phyloP scores from a whole-genome alignment of 352 stramenopile species.

The Phytophthora macrochlamydospora region DNA sequence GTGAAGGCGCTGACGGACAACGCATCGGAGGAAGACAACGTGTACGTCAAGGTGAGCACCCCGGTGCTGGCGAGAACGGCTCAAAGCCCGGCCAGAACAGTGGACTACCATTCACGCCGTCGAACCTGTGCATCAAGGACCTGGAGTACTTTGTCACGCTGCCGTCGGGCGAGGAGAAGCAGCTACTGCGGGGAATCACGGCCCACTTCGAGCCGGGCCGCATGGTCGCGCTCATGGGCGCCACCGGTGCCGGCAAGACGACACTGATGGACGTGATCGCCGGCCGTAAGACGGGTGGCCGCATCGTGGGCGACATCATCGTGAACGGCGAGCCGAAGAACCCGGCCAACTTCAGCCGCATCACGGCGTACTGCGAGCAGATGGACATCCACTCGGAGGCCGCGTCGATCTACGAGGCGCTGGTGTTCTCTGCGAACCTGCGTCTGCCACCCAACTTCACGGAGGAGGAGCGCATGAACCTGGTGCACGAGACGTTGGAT shows the following conservation, averaged over 20 bases:
- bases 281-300: slow-evolving; percentile 53
- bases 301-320: slow-evolving; percentile 79
- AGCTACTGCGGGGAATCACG: slow-evolving; percentile 41
- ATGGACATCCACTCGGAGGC: slow-evolving; percentile 82
- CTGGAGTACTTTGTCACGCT: slow-evolving; percentile 59
- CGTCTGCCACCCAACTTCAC: slow-evolving; percentile 62
- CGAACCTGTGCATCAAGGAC: slow-evolving; percentile 49
- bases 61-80: too few species aligned
- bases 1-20: slow-evolving; percentile 26
- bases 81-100: background rate
- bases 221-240: slow-evolving; percentile 68
- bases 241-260: slow-evolving; percentile 59
- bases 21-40: slow-evolving; percentile 13
- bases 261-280: slow-evolving; percentile 66
- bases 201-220: slow-evolving; percentile 51
- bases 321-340: slow-evolving; percentile 90
- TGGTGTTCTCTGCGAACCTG: slow-evolving; percentile 87
- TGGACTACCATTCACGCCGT: slow-evolving; percentile 41
- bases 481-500: slow-evolving; percentile 59
- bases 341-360: slow-evolving; percentile 72
- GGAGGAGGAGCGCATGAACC: slow-evolving; percentile 37
- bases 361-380: slow-evolving; percentile 91
- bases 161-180: slow-evolving; percentile 50
- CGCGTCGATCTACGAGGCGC: slow-evolving; percentile 80
- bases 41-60: slow-evolving; percentile 41